These are phyloP conservation scores for Hansenula sp. DNA, from an alignment of 1,139 yeast genomes.

Conservation along the genomic window DNA sequence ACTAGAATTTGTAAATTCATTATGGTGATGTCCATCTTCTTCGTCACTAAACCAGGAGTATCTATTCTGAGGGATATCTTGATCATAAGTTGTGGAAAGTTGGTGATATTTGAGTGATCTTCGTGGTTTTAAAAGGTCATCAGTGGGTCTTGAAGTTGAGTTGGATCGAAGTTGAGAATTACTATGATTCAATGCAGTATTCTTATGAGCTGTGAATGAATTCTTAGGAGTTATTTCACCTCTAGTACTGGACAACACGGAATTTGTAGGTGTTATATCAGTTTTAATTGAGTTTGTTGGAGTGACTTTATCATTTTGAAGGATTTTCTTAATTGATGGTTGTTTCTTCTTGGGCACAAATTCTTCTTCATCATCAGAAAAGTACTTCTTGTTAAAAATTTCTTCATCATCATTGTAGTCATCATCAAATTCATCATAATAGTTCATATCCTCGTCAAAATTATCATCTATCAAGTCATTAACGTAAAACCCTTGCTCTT, in stretches of 20 bases:
- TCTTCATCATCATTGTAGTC: constrained; percentile 38
- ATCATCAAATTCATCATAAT: constrained; percentile 30
- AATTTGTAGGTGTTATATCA: not conserved
- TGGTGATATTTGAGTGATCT: constrained; percentile 22
- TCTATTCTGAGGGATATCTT: constrained; percentile 21
- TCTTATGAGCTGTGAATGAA: not conserved
- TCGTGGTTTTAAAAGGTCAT: constrained; percentile 4
- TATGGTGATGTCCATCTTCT: constrained; percentile 21
- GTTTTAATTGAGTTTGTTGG: not conserved
- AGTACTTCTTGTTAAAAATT: constrained; percentile 34
- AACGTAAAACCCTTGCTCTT: constrained; percentile 26
- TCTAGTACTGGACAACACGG: not conserved
- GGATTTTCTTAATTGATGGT: not conserved
- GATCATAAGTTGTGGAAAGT: constrained; percentile 17
- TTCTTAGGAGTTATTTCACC: not conserved
- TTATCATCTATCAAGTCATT: constrained; percentile 45
- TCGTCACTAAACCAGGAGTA: constrained; percentile 39
- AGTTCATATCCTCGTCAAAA: constrained; percentile 47
- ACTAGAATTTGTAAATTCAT: not conserved
- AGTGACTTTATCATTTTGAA: not conserved
- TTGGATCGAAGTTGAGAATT: not conserved
- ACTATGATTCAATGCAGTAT: not conserved
- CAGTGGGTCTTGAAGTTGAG: not conserved
- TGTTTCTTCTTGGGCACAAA: not conserved
- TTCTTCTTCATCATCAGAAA: constrained; percentile 35